Evolutionary conservation across 2,329 filamentous ascomycete genomes (phyloP).

Genomic region (Aaosphaeria arxii): DNA sequence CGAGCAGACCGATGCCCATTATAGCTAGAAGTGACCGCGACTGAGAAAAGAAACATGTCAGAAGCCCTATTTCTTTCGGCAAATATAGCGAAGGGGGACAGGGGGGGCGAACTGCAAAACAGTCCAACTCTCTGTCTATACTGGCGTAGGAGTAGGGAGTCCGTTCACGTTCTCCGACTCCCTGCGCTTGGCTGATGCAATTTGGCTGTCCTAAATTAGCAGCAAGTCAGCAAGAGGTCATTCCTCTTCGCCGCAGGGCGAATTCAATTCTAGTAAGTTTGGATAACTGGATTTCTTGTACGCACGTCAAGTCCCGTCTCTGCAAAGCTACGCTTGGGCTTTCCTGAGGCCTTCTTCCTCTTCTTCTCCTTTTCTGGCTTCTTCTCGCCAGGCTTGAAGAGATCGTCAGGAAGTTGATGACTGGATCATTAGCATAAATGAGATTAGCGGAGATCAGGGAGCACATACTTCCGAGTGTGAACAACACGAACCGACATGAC

Average conservation of each 20-base stretch:
- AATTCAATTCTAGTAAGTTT: constrained; percentile 13
- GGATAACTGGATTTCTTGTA: constrained; percentile 16
- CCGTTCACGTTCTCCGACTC: constrained; percentile 29
- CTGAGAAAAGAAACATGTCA: constrained; percentile 24
- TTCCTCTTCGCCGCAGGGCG: constrained; percentile 15
- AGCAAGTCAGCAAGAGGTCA: constrained; percentile 29
- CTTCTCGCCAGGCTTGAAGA: constrained; percentile 76
- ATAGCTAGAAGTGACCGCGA: constrained; percentile 11
- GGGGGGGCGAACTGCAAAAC: constrained; percentile 21
- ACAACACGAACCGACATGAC: constrained; percentile 77
- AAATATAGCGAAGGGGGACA: constrained; percentile 6
- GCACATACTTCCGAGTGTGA: constrained; percentile 77
- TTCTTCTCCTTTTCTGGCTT: constrained; percentile 43
- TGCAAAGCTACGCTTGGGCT: constrained; percentile 42
- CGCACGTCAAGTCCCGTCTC: constrained; percentile 48
- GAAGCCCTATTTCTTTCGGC: constrained; percentile 14
- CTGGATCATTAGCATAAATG: constrained; percentile 47
- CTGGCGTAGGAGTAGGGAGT: constrained; percentile 23
- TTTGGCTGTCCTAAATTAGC: constrained; percentile 38
- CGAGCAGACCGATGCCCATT: background rate
- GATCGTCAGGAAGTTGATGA: constrained; percentile 82
- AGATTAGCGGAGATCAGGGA: background rate
- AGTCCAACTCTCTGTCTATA: constrained; percentile 14
- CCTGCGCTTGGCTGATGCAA: constrained; percentile 29
- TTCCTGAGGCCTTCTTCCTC: constrained; percentile 23